Percentiles rank a stretch among this genome's conserved stretches.
Conservation (phyloP, 257 asterid species). For the Lantana camara region DNA sequence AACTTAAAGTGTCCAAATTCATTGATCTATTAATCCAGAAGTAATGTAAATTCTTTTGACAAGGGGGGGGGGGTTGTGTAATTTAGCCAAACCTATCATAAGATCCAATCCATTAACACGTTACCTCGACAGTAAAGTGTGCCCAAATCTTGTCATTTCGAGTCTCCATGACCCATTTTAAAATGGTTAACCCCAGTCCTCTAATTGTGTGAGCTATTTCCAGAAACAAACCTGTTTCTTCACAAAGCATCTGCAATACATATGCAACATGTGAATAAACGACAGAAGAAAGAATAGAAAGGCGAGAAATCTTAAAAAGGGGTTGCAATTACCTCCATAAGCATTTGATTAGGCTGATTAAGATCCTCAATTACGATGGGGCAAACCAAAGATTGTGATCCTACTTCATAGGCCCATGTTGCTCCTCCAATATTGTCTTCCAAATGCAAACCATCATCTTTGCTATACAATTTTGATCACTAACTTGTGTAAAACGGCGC, state of each 20-base stretch:
- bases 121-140: slow-evolving; percentile 77
- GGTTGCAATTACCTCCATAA: slow-evolving; percentile 56
- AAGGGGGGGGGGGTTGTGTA: too few species aligned
- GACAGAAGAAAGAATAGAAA: too few species aligned
- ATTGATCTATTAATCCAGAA: too few species aligned
- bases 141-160: slow-evolving; percentile 74
- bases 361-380: slow-evolving; percentile 82
- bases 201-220: slow-evolving; percentile 79
- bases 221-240: slow-evolving; percentile 69
- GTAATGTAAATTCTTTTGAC: too few species aligned
- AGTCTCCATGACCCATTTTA: slow-evolving; percentile 79
- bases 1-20: too few species aligned
- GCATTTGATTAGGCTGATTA: slow-evolving; percentile 78
- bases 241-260: too few species aligned
- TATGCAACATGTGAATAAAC: slow-evolving; percentile 21
- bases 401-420: slow-evolving; percentile 88
- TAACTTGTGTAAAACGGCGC: too few species aligned
- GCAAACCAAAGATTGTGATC: slow-evolving; percentile 71
- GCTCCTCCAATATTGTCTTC: slow-evolving; percentile 74
- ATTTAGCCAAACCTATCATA: not conserved
- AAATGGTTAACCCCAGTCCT: slow-evolving; percentile 74
- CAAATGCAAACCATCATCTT: slow-evolving; percentile 54
- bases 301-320: not conserved
- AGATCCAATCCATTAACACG: not conserved
- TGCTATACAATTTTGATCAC: too few species aligned